Percentiles rank a stretch among this genome's conserved stretches.
These are phyloP conservation scores for Cystobasidium slooffiae DNA, from an alignment of 1,284 basidiomycete species.

Conservation along the genomic window DNA sequence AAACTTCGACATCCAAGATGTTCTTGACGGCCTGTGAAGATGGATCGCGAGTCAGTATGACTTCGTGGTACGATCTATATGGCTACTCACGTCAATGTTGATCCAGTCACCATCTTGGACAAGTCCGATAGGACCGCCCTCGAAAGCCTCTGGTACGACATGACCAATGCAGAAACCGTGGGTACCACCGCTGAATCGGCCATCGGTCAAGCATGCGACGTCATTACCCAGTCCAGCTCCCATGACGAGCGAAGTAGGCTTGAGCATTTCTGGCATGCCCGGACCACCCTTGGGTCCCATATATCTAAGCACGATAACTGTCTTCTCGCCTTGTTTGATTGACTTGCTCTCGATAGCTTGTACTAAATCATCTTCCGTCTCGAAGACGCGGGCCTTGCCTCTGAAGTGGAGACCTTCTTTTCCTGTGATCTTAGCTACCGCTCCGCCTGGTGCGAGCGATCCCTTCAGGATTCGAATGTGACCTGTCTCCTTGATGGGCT, in stretches of 20 bases:
- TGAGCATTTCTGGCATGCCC: conserved; percentile 96
- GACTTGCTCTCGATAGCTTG: conserved; percentile 78
- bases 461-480: conserved; percentile 88
- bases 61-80: too few species aligned
- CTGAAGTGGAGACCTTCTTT: conserved; percentile 90
- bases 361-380: conserved; percentile 79
- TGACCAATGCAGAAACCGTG: conserved; percentile 91
- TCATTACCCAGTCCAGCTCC: conserved; percentile 89
- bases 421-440: conserved; percentile 94
- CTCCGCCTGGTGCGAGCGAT: conserved; percentile 87
- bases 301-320: conserved; percentile 81
- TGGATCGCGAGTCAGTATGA: not conserved
- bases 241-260: conserved; percentile 84
- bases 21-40: conserved; percentile 70
- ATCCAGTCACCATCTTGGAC: conserved; percentile 85
- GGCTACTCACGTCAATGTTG: conserved; percentile 65
- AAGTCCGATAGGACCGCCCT: conserved; percentile 87
- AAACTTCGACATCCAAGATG: conserved; percentile 73
- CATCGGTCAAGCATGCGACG: conserved; percentile 93
- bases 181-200: conserved; percentile 91
- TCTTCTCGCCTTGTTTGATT: conserved; percentile 86
- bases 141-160: conserved; percentile 75
- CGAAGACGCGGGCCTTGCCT: conserved; percentile 81
- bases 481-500: conserved; percentile 85
- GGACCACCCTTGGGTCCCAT: conserved; percentile 82